Base-by-base conservation (phyloP, 257 asterid genomes). In the Scutellaria minor region DNA sequence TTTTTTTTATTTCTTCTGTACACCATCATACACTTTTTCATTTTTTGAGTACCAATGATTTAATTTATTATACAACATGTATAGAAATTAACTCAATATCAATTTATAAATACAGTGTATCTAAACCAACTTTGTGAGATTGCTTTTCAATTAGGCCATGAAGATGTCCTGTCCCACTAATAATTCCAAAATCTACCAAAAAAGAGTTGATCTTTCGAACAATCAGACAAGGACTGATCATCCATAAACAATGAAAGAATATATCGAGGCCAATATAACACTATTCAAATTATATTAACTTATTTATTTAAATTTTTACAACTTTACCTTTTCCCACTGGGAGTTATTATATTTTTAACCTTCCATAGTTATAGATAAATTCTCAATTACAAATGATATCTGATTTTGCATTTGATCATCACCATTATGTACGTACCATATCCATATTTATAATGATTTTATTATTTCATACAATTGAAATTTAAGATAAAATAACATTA, bases 151-250 rank as follows among this genome's bases (percentile, higher is more conserved):
- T 54, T 40, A 40, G 51, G 47, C 18, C 12, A 37, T 10, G 44
- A 61, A 39, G 18, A 51, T 15, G 27, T 24, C 1, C 27, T 61
- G 67, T 41, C 35, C 31, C 18, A 10, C 40, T 22, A 52, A 39
- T 5, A 22, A 12, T 35, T 12, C 31, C 6, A 60, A 70, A 56
- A 57, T 70, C 14, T 50, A 56, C 58, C 67, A 24, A 46, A 18
- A 57, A 52, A 70, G 52, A 11, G 27, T 37, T 14, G 6, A 37
- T 7, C 9, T 31, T 9, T 35, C 42, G 1, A 58, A 47, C 41
- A 15, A 60, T 72, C n/a, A 50, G 70, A 72, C 7, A 60, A 51
- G 7, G 77, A 72, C 77, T 12, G 15, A 61, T 55, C 70, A 50
- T 72, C 77, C 24, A 72, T 39, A 48, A 27, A 20, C 20, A 62